These are phyloP conservation scores for Solanum lignicaule DNA, from an alignment of 257 asterid species.

Conservation along the genomic window DNA sequence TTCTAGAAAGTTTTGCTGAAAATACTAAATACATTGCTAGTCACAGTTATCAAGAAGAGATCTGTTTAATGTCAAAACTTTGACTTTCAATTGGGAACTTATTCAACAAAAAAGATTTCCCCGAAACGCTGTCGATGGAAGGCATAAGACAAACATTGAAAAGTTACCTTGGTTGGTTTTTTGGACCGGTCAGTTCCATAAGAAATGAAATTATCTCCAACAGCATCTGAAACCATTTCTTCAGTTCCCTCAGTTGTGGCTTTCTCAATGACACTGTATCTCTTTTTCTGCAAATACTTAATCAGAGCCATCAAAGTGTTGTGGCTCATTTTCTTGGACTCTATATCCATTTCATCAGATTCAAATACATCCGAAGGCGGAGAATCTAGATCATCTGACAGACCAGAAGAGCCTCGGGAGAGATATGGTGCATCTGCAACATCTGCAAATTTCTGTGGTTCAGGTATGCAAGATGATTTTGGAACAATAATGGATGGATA, in stretches of 20 bases:
- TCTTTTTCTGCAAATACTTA: constrained; percentile 82
- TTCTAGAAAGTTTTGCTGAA: neutral
- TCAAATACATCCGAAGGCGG: constrained; percentile 36
- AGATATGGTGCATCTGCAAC: constrained; percentile 44
- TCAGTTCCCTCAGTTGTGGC: constrained; percentile 99
- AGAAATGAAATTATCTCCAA: constrained; percentile 60
- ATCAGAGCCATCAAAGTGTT: constrained; percentile 94
- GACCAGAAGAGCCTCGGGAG: constrained; percentile 81
- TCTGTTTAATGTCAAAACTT: neutral
- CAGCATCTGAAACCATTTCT: constrained; percentile 96
- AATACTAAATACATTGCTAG: neutral
- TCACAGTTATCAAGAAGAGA: neutral
- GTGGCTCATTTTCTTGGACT: constrained; percentile 88
- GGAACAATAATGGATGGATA: constrained; percentile 83
- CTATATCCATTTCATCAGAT: constrained; percentile 68
- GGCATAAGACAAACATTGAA: constrained; percentile 2
- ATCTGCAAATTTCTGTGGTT: constrained; percentile 68
- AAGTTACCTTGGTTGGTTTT: constrained; percentile 56
- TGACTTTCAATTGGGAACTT: neutral
- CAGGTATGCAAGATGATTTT: constrained; percentile 71
- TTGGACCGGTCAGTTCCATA: constrained; percentile 56
- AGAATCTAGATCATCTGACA: constrained; percentile 81
- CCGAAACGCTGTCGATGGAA: neutral
- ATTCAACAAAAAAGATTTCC: neutral
- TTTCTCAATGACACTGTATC: constrained; percentile 68